Evolutionary conservation across 176 grass and related monocot species (phyloP).

Genomic region (Oryza coarctata): DNA sequence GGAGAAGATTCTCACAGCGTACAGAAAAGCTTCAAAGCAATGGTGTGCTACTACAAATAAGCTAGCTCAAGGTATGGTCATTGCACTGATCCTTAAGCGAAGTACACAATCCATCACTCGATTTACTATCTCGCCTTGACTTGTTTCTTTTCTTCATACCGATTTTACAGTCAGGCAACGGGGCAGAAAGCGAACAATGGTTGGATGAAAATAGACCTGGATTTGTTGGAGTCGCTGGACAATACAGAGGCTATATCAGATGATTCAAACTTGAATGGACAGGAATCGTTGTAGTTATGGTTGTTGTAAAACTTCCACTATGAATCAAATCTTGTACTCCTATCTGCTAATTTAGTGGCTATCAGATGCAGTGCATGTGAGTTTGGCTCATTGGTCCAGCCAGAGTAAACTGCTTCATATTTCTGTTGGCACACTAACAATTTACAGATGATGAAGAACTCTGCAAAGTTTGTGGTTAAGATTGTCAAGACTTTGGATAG

Average conservation of each 20-base stretch:
- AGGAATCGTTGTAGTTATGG: not conserved
- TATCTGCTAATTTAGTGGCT: not conserved
- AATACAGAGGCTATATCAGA: not conserved
- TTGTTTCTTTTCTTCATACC: not conserved
- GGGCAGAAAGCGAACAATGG: slow-evolving; percentile 84
- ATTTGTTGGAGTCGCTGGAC: not conserved
- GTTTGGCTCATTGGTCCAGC: not conserved
- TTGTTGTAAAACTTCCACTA: not conserved
- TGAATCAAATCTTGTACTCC: not conserved
- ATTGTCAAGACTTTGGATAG: not conserved
- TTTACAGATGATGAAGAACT: not conserved
- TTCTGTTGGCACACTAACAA: not conserved
- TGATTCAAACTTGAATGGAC: not conserved
- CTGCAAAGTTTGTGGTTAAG: not conserved
- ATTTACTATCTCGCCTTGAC: not conserved
- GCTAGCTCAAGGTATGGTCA: slow-evolving; percentile 71
- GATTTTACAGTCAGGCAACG: slow-evolving; percentile 63
- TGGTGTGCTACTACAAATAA: slow-evolving; percentile 93
- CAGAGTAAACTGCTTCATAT: not conserved
- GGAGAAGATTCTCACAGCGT: slow-evolving; percentile 74
- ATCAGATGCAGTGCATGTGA: not conserved
- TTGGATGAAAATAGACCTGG: slow-evolving; percentile 42
- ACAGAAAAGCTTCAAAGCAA: slow-evolving; percentile 79
- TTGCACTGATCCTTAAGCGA: not conserved
- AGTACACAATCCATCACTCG: not conserved